Evolutionary conservation across 805 yeast species (phyloP), one percentile per base, ranked within the genome.

Genomic region (Nakazawaea pomicola): DNA sequence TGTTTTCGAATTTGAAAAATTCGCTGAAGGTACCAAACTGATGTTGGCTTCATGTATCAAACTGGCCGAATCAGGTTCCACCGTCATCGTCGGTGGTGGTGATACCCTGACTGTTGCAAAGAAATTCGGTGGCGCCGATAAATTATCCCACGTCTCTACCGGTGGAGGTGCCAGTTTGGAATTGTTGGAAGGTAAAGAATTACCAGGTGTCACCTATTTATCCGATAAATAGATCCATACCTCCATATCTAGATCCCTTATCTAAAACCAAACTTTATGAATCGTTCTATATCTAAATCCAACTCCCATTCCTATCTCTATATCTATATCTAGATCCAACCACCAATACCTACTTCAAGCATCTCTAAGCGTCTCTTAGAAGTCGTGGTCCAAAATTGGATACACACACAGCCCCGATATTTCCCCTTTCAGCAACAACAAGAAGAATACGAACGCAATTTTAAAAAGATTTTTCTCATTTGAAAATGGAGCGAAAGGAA

Each of bases 91-190:
- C 60, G 99, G 99, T 72, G 93, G 93, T 74, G 99, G 99, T 79
- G 99, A 93, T 72, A 93, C 99, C 58, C 99, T 99, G 56, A 93
- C 99, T 53, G 93, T 90, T 55, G 96, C 96, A 61, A 91, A 91
- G 88, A 93, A 93, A 78, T 93, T 73, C 72, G 96, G 96, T 65
- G 96, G 83, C 53, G 90, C 87, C 57, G 96, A 87, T 65, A 87
- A 93, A 77, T 79, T 93, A 60, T 88, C 97, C 40, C 99, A 93
- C 70, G 96, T 93, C 54, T 91, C 98, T 55, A 93, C 99, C 50
- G 99, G 99, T 74, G 99, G 99, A 74, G 99, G 99, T 78, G 99
- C 99, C 55, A 91, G 98, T 50, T 80, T 93, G 65, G 99, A 93
- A 74, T 83, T 93, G 64, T 81, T 93, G 64, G 99, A 93, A 77